Conservation (phyloP, 495 filamentous ascomycete genomes). For the Pyrenula aspistea region DNA sequence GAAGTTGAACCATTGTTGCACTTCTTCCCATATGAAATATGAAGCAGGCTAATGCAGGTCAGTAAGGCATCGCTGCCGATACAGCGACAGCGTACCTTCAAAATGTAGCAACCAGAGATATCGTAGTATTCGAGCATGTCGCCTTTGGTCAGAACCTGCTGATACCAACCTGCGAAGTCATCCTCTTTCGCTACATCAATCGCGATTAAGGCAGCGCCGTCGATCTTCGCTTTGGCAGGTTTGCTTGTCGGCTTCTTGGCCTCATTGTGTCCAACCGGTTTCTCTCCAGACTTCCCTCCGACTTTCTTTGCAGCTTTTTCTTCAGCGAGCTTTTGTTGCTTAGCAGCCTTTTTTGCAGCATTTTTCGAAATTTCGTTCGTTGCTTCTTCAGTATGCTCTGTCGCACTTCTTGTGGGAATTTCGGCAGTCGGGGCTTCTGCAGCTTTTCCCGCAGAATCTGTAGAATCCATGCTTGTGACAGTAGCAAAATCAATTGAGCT, state of each 20-base stretch:
- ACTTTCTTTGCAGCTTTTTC: slow-evolving; percentile 49
- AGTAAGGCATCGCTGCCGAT: slow-evolving; percentile 1
- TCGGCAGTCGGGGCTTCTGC: background rate
- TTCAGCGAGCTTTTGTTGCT: slow-evolving; percentile 51
- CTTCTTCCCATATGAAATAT: slow-evolving; percentile 86
- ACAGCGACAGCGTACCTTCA: slow-evolving; percentile 42
- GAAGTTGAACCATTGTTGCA: slow-evolving; percentile 79
- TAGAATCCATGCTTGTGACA: background rate
- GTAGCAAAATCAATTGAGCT: too few species aligned
- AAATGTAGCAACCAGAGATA: slow-evolving; percentile 90
- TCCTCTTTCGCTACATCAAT: slow-evolving; percentile 72
- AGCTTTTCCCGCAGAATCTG: background rate
- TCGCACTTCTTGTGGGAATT: background rate
- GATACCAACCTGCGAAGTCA: slow-evolving; percentile 92
- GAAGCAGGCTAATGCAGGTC: slow-evolving; percentile 41
- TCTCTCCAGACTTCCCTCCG: slow-evolving; percentile 11
- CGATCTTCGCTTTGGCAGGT: slow-evolving; percentile 37
- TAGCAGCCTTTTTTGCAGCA: slow-evolving; percentile 60
- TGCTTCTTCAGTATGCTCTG: slow-evolving; percentile 3
- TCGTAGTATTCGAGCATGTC: slow-evolving; percentile 93
- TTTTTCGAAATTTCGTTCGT: slow-evolving; percentile 50
- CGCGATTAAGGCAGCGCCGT: slow-evolving; percentile 61
- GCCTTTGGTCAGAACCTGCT: slow-evolving; percentile 88
- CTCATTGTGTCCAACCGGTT: slow-evolving; percentile 27
- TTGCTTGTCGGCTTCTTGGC: slow-evolving; percentile 27